Conservation (phyloP, 2,329 filamentous ascomycete genomes). For the Dactylonectria macrodidyma region DNA sequence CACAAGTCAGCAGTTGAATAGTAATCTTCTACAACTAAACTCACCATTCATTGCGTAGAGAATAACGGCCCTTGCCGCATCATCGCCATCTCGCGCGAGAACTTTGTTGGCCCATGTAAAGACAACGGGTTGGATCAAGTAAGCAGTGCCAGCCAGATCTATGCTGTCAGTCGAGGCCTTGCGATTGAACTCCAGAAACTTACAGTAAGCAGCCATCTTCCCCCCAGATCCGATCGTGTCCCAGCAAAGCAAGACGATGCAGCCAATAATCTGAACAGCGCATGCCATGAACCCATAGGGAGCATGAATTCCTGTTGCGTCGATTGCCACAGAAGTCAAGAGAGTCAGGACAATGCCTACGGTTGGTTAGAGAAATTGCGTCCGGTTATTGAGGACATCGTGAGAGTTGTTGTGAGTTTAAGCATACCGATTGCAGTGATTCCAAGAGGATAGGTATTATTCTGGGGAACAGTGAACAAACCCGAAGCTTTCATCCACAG, state of each 20-base stretch:
- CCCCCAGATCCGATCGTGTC: too few species aligned
- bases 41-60: slow-evolving; percentile 59
- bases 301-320: too few species aligned
- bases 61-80: slow-evolving; percentile 57
- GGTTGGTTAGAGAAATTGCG: too few species aligned
- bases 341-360: slow-evolving; percentile 44
- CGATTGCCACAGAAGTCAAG: slow-evolving; percentile 34
- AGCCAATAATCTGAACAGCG: too few species aligned
- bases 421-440: slow-evolving; percentile 34
- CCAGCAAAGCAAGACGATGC: too few species aligned
- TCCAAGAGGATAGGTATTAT: slow-evolving; percentile 47
- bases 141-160: slow-evolving; percentile 41
- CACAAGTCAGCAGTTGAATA: too few species aligned
- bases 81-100: slow-evolving; percentile 49
- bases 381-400: too few species aligned
- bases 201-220: too few species aligned
- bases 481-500: slow-evolving; percentile 45
- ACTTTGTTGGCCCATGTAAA: slow-evolving; percentile 49
- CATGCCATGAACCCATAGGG: too few species aligned
- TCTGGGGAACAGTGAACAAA: slow-evolving; percentile 39
- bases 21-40: slow-evolving; percentile 34
- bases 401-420: too few species aligned
- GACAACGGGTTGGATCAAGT: slow-evolving; percentile 47
- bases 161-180: too few species aligned
- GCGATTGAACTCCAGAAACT: too few species aligned